Conservation (phyloP, 139 green algal species). For the Chlorella sorokiniana region DNA sequence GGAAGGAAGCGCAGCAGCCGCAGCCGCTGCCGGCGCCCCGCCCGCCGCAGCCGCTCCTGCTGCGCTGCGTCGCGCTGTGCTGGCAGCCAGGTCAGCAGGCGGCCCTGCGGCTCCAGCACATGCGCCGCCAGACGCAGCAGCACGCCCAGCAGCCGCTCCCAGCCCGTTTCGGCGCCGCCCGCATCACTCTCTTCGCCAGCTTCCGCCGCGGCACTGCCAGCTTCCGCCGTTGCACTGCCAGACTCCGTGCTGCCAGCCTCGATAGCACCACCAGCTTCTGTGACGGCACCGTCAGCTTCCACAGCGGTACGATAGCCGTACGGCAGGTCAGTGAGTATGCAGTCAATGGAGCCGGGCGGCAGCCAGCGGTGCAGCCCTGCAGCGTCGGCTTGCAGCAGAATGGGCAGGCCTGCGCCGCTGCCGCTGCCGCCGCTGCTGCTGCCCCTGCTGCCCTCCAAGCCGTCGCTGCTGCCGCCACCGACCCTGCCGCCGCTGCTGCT, state of each 20-base stretch:
- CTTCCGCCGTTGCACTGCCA: background rate
- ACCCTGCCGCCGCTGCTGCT: background rate
- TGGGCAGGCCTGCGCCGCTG: background rate
- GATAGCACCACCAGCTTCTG: background rate
- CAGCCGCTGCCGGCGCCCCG: background rate
- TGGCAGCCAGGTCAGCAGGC: constrained; percentile 36
- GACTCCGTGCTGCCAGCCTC: background rate
- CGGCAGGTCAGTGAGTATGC: constrained; percentile 8
- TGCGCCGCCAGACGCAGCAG: constrained; percentile 6
- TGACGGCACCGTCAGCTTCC: background rate
- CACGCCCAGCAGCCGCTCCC: constrained; percentile 10
- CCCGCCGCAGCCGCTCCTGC: background rate
- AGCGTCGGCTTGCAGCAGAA: background rate
- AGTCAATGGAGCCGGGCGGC: background rate
- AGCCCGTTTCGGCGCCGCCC: background rate
- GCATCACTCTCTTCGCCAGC: background rate
- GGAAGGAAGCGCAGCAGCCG: constrained; percentile 15
- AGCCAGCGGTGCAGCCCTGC: background rate
- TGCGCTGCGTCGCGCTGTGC: background rate
- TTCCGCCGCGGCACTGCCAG: background rate
- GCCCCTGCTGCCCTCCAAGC: background rate
- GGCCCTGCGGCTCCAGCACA: constrained; percentile 12
- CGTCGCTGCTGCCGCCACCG: background rate
- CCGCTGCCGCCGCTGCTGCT: too few species aligned
- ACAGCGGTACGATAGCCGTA: constrained; percentile 28